Evolutionary conservation across 805 yeast genomes (phyloP).

Genomic region (Suhomyces kilbournensis): DNA sequence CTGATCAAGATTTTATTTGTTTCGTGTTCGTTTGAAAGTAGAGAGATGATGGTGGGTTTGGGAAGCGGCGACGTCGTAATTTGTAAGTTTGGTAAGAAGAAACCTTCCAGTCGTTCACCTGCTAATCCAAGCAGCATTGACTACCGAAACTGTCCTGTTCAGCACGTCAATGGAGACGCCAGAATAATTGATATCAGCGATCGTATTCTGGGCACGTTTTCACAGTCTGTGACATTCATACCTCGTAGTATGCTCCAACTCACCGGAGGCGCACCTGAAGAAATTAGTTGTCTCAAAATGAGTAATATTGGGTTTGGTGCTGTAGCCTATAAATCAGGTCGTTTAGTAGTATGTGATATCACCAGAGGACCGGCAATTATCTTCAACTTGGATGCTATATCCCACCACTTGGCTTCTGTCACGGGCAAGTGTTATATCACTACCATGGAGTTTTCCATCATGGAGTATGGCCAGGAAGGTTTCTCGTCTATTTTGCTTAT

Average conservation of each 20-base stretch:
- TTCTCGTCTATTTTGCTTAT: constrained; percentile 69
- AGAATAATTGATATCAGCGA: constrained; percentile 49
- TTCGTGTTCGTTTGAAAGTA: constrained; percentile 75
- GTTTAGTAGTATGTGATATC: constrained; percentile 65
- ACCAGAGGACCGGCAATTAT: constrained; percentile 75
- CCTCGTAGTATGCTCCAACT: constrained; percentile 31
- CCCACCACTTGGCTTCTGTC: constrained; percentile 30
- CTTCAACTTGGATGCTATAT: constrained; percentile 33
- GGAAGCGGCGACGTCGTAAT: constrained; percentile 71
- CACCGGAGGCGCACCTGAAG: constrained; percentile 24
- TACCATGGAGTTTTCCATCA: constrained; percentile 67
- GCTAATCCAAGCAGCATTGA: constrained; percentile 14
- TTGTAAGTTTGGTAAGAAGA: constrained; percentile 60
- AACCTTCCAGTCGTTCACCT: constrained; percentile 14
- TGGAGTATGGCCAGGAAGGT: constrained; percentile 62
- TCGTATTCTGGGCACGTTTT: constrained; percentile 46
- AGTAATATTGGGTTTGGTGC: constrained; percentile 84
- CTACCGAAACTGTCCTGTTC: constrained; percentile 26
- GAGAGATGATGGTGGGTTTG: constrained; percentile 69
- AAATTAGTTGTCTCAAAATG: constrained; percentile 59
- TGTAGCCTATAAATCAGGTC: constrained; percentile 74
- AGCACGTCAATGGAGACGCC: constrained; percentile 34
- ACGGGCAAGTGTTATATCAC: constrained; percentile 45
- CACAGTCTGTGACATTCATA: constrained; percentile 29
- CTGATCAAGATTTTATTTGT: constrained; percentile 51